Percentiles rank a stretch among this genome's conserved stretches.
phyloP scores from a whole-genome alignment of 768 basidiomycete species.

The Suillus paluster region DNA sequence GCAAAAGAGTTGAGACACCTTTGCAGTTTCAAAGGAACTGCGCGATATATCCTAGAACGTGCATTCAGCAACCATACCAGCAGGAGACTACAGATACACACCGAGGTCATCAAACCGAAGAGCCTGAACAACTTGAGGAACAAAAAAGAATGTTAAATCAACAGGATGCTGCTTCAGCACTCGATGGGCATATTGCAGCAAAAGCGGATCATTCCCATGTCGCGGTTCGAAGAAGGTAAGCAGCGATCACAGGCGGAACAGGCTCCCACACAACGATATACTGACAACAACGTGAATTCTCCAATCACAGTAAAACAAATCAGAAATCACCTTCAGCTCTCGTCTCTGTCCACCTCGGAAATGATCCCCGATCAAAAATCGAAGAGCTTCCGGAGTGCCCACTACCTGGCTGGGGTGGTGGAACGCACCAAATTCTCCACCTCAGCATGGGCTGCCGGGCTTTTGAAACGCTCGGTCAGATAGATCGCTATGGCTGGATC shows the following conservation, averaged over 20 bases:
- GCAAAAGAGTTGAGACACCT: conserved; percentile 96
- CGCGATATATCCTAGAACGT: conserved; percentile 79
- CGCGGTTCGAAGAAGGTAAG: conserved; percentile 85
- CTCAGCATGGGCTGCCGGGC: conserved; percentile 65
- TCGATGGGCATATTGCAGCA: conserved; percentile 95
- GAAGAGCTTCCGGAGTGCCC: conserved; percentile 80
- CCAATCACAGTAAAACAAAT: background rate
- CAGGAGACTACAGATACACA: conserved; percentile 36
- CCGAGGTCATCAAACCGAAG: conserved; percentile 89
- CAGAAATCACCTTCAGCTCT: conserved; percentile 69
- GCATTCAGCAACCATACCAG: background rate
- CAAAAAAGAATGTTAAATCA: conserved; percentile 96
- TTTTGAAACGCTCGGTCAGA: conserved; percentile 89
- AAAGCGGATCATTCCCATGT: conserved; percentile 79
- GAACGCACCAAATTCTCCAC: conserved; percentile 75
- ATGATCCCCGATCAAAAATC: conserved; percentile 76
- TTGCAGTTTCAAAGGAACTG: conserved; percentile 97
- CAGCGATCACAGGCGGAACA: conserved; percentile 81
- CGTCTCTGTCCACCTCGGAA: conserved; percentile 59
- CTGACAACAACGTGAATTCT: conserved; percentile 44
- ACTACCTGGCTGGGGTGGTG: conserved; percentile 70
- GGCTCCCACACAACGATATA: conserved; percentile 88
- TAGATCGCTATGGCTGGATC: conserved; percentile 83
- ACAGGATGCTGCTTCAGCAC: conserved; percentile 95
- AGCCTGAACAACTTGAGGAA: conserved; percentile 97